These are phyloP conservation scores for Lactarius evosmus DNA, from an alignment of 768 basidiomycete species.

Conservation along the genomic window DNA sequence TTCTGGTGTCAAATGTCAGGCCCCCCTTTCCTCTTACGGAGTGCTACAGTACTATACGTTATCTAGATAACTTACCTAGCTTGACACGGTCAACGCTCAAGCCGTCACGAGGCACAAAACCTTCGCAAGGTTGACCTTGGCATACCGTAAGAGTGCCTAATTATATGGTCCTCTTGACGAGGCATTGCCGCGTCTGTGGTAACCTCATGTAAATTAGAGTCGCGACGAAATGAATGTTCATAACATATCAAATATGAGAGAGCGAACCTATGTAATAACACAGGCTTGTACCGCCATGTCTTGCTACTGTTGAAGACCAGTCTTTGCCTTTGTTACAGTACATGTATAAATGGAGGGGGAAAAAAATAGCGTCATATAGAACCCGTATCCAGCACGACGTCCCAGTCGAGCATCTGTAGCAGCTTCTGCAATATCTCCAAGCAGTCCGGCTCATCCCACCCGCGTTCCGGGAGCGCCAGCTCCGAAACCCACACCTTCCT, in stretches of 20 bases:
- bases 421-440: slow-evolving; percentile 7
- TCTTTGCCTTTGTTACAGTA: too few species aligned
- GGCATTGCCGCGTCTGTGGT: too few species aligned
- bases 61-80: too few species aligned
- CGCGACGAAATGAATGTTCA: not conserved
- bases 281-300: too few species aligned
- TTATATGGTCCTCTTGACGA: not conserved
- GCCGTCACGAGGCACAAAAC: not conserved
- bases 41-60: not conserved
- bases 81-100: too few species aligned
- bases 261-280: not conserved
- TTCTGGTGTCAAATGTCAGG: not conserved
- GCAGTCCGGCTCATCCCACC: slow-evolving; percentile 6
- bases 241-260: not conserved
- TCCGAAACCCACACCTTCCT: slow-evolving; percentile 8
- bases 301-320: too few species aligned
- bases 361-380: not conserved
- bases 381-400: slow-evolving; percentile 2
- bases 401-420: slow-evolving; percentile 14
- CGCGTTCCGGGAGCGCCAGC: slow-evolving; percentile 3
- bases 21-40: not conserved
- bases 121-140: not conserved
- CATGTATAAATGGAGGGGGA: too few species aligned
- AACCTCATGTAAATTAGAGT: not conserved
- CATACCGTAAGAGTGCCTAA: not conserved